Base-by-base conservation (phyloP, 2,329 filamentous ascomycete genomes). In the Neofusicoccum kwambonambiense region DNA sequence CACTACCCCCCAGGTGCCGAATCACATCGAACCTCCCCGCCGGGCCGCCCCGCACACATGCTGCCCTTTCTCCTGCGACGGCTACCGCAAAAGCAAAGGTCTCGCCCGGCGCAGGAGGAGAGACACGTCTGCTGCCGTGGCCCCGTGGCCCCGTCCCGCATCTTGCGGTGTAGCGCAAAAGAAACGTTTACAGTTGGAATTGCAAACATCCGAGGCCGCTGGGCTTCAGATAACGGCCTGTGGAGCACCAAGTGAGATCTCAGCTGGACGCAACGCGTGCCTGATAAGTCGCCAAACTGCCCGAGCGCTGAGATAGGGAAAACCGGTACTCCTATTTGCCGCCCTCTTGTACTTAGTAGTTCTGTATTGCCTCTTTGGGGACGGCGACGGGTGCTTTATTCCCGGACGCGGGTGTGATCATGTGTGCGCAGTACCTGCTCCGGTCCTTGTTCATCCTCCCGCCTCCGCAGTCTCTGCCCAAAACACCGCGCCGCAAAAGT, bases 81-180 rank as follows among this genome's bases (percentile, higher is more conserved):
- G 22, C 0, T 51, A 9, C 56, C 42, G 27, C 27, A 47, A 45
- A 60, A 47, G 44, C 56, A 47, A 58, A 34, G 8, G 22, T 15
- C 31, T n/a, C 22, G 54, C 54, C 9, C 34, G 47, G 19, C 27
- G 47, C 27, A 42, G 39, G 27, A 22, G 22, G 3, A 37, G 56
- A 47, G 56, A 47, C 56, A 47, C 56, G 17, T 35, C 27, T 47
- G 42, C 17, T 4, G 54, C 22, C 3, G 22, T 15, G 47, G 13
- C 22, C 22, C 47, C 39, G 42, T 44, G 13, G 15, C 12, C 12
- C 52, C 6, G 17, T 39, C 12, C 11, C 54, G 22, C 42, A 37
- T 47, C 15, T 60, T 60, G 56, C 56, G 56, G 56, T 60, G 56
- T 34, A 22, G 31, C n/a, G 41, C 42, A 47, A 47, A 37, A 47